Base-by-base conservation (phyloP, 1,284 basidiomycete species). In the Anthracocystis setariae region DNA sequence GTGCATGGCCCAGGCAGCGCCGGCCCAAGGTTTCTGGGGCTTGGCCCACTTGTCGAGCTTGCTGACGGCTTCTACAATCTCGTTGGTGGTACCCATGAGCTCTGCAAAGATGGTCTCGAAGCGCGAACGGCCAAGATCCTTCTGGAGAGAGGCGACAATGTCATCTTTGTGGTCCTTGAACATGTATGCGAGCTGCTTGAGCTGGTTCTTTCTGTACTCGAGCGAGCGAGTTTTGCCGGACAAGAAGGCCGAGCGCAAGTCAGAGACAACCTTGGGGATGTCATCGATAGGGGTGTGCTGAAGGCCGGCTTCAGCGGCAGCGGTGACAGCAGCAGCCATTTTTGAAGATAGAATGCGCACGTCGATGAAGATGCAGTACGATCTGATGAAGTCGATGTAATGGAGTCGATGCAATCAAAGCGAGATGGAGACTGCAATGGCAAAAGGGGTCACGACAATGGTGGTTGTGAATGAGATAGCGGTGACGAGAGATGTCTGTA, bases 11-110 rank as follows among this genome's bases (percentile, higher is more conserved):
- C 82, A 85, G 13, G 79, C 75, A 9, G 76, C 33, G 18, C 73
- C 76, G 9, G 80, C 76, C 65, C 73, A 78, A 13, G 79, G 79
- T 43, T 72, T 70, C 21, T 63, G 39, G 15, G 80, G 77, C 67
- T 79, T 82, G 35, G 82, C 75, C 84, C 84, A 85, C 43, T 77
- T 76, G 54, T 83, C 88, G 42, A 94, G 86, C 49, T 88, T 87
- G 50, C 88, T 86, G 72, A 92, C 88, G 0, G 90, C 87, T 0
- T 86, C 83, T 47, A 89, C 86, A 46, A 88, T 86, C 74, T 94
- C 92, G 42, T 84, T 83, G 35, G 70, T 73, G 39, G 75, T 76
- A 47, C 73, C 51, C 42, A 77, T 69, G 38, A 84, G 47, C 51
- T 85, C 84, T 35, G 68, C 79, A 39, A 81, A 76, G 54, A 76